Base-by-base conservation (phyloP, 2,329 filamentous ascomycete species). In the Stylonectria norvegica region DNA sequence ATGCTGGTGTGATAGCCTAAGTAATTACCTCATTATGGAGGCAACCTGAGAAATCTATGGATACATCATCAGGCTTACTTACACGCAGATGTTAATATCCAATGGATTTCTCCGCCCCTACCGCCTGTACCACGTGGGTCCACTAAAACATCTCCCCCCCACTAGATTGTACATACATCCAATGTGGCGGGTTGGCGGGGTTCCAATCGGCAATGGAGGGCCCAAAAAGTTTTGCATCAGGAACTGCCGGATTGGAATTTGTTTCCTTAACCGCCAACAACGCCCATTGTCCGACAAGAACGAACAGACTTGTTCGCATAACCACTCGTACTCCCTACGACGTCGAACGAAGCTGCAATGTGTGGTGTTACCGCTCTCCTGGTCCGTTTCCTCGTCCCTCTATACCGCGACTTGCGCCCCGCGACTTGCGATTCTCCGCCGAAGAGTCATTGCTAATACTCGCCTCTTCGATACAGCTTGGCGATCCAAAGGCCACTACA, bases 401-500 rank as follows among this genome's bases (percentile, higher is more conserved):
- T 31, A 12, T 28, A 5, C 31, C 14, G 8, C n/a, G 32, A 22
- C 14, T 28, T n/a, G 28, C 29, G 12, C 36, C 9, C 16, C 36
- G 20, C 49, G 36, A 34, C 48, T 42, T 32, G 30, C 17, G 30
- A 32, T 32, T n/a, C 14, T 32, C 5, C 19, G 30, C 10, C 15
- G 6, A 10, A 29, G n/a, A 29, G 9, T 14, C 14, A 14, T 15
- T 30, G 28, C 30, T 32, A 16, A 32, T 16, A 7, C 14, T 32
- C 5, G 17, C 17, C 17, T n/a, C 33, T 3, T 27, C 34, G 9
- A 44, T 18, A 5, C 35, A 63, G 61, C 51, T 63, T 25, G 62
- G 61, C 47, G 62, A 65, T 28, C 15, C 55, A n/a, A 52, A 61
- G 22, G 59, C 59, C 50, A 60, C 47, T 30, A 61, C 52, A 34